Evolutionary conservation across 352 stramenopile genomes (phyloP).

Genomic region (Phytophthora crassamura): DNA sequence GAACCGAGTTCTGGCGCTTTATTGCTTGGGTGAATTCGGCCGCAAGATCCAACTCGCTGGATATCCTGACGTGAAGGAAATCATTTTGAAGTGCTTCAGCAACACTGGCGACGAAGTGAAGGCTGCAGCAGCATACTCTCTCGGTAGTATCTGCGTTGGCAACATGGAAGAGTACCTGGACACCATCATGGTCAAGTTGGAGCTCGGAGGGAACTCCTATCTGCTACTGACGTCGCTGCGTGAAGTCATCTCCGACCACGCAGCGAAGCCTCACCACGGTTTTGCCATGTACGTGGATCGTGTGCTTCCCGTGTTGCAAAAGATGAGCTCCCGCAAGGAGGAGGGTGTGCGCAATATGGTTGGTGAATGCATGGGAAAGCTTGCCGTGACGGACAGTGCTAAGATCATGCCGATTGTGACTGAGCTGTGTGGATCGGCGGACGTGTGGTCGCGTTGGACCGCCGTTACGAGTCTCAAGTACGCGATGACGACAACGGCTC

Average conservation of each 20-base stretch:
- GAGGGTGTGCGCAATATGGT: slow-evolving; percentile 98
- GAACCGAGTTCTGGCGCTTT: slow-evolving; percentile 91
- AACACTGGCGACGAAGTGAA: slow-evolving; percentile 94
- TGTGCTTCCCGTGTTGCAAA: slow-evolving; percentile 95
- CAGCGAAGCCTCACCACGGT: slow-evolving; percentile 75
- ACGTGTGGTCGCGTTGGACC: slow-evolving; percentile 87
- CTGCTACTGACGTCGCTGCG: slow-evolving; percentile 96
- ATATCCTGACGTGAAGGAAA: slow-evolving; percentile 87
- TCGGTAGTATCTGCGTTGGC: slow-evolving; percentile 96
- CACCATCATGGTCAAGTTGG: slow-evolving; percentile 94
- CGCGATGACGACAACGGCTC: slow-evolving; percentile 54
- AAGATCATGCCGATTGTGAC: slow-evolving; percentile 92
- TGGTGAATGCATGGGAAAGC: slow-evolving; percentile 96
- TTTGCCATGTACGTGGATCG: slow-evolving; percentile 79
- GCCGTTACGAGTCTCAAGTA: slow-evolving; percentile 95
- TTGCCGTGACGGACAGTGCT: slow-evolving; percentile 91
- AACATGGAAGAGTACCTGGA: slow-evolving; percentile 91
- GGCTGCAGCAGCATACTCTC: slow-evolving; percentile 95
- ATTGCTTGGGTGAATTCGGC: slow-evolving; percentile 96
- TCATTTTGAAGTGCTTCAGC: slow-evolving; percentile 92
- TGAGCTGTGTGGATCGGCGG: slow-evolving; percentile 70
- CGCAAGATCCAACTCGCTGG: slow-evolving; percentile 90
- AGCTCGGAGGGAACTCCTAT: slow-evolving; percentile 94
- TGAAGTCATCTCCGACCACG: slow-evolving; percentile 94
- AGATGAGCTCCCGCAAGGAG: slow-evolving; percentile 92